A percentile compares a stretch with the other conserved stretches of the same genome.
Evolutionary conservation across 441 rosid species (phyloP).

Genomic region (Euphorbia celastroides): DNA sequence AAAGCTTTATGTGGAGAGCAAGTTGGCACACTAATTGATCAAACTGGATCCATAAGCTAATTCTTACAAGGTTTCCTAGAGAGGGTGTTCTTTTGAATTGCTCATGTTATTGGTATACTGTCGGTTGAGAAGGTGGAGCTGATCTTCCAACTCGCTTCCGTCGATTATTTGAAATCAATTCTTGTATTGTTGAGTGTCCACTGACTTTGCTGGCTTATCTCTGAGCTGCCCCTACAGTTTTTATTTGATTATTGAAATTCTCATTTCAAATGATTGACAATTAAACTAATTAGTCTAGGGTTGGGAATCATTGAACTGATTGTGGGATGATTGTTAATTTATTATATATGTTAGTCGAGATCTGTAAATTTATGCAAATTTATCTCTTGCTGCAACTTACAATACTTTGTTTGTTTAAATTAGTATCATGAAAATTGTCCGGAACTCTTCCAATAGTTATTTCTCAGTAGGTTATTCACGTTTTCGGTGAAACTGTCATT

Average conservation of each 20-base stretch:
- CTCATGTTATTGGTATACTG: not conserved
- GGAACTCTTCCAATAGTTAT: not conserved
- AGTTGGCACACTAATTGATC: conserved; percentile 45
- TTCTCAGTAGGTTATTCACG: not conserved
- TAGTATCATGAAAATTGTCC: not conserved
- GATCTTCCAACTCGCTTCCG: not conserved
- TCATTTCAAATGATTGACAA: not conserved
- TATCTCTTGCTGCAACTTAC: not conserved
- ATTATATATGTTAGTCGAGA: conserved; percentile 3
- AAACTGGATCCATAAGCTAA: conserved; percentile 25
- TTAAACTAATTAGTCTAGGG: conserved; percentile 4
- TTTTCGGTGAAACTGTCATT: not conserved
- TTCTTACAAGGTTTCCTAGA: not conserved
- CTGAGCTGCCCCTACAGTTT: no score
- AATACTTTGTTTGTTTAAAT: not conserved
- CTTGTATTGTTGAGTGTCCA: no score
- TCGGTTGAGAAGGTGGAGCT: not conserved
- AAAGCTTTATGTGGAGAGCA: conserved; percentile 58
- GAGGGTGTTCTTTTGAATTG: not conserved
- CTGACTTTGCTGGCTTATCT: not conserved
- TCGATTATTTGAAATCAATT: not conserved
- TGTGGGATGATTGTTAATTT: not conserved
- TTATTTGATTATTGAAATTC: not conserved
- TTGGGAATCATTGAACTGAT: not conserved
- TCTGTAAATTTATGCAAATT: not conserved